Evolutionary conservation across 768 basidiomycete genomes (phyloP), one percentile per base, ranked within the genome.

Genomic region (Candolleomyces efflorescens): DNA sequence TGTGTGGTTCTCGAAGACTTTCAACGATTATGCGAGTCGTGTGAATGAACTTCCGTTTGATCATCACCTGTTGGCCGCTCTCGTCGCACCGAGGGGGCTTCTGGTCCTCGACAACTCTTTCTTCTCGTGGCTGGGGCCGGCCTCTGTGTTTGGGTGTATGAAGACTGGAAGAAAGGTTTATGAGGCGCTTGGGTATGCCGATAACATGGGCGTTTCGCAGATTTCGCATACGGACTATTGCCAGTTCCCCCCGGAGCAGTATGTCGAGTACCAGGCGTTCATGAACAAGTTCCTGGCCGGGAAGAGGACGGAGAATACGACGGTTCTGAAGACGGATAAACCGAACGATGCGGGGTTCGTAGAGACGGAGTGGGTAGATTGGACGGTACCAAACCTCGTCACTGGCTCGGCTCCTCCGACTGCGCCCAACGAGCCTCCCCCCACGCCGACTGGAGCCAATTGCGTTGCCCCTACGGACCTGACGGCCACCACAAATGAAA

Each of bases 1-100:
- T 66, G 81, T 82, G 24, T 84, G 82, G 82, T 82, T 83, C 76
- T 80, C 79, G 26, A 70, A 73, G 24, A 65, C 62, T 50, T 84
- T 84, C 68, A 68, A 76, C 54, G 67, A 72, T 55, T 82, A 74
- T 67, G 78, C 77, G 5, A 75, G 73, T 66, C 66, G 71, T 37
- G 69, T 83, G 20, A 66, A 68, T 60, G 64, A 60, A 50, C 77
- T 85, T 18, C 82, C 82, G 9, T 78, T 78, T 67, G 84, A 85
- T 69, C 84, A 85, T 68, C 83, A 85, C 66, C 57, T 78, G 64
- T 81, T 85, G 60, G 73, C 79, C 6, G 83, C 73, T 0, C 65
- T 85, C 54, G 73, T 85, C 57, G 82, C 83, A 11, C 84, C 84
- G 12, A 79, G 84, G 39, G 75, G 71, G 3, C 61, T 85, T 39